These are phyloP conservation scores for Fusarium sp. DNA, from an alignment of 2,329 filamentous ascomycete genomes.

Conservation along the genomic window DNA sequence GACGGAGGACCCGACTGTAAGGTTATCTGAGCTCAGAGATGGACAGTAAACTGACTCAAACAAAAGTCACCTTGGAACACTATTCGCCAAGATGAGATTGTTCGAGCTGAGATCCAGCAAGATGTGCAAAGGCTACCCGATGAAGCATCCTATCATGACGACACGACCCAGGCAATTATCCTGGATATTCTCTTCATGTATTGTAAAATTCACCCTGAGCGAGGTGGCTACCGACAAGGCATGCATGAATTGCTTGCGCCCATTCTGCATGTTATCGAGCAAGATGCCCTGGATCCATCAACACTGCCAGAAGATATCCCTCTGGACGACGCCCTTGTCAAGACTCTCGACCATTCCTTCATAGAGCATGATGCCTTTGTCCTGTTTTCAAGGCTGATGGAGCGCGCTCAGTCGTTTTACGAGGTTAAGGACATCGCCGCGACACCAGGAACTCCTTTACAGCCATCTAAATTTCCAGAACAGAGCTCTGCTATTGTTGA, in stretches of 20 bases:
- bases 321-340: slow-evolving; percentile 67
- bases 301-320: slow-evolving; percentile 51
- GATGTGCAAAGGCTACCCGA: slow-evolving; percentile 96
- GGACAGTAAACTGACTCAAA: slow-evolving; percentile 18
- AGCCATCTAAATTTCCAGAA: slow-evolving; percentile 44
- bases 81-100: slow-evolving; percentile 84
- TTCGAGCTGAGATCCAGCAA: slow-evolving; percentile 90
- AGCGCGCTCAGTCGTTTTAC: slow-evolving; percentile 87
- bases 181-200: slow-evolving; percentile 93
- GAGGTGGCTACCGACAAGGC: slow-evolving; percentile 93
- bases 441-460: slow-evolving; percentile 30
- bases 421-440: slow-evolving; percentile 64
- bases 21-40: slow-evolving; percentile 24
- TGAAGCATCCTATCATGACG: slow-evolving; percentile 87
- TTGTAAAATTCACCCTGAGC: slow-evolving; percentile 88
- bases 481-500: slow-evolving; percentile 76
- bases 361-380: slow-evolving; percentile 93
- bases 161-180: slow-evolving; percentile 81
- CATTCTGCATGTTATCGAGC: slow-evolving; percentile 84
- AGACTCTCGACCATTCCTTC: slow-evolving; percentile 77
- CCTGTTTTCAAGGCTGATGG: slow-evolving; percentile 89
- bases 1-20: slow-evolving; percentile 78
- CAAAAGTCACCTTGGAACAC: slow-evolving; percentile 89
- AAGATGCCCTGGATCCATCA: slow-evolving; percentile 77
- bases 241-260: slow-evolving; percentile 98